Base-by-base conservation (phyloP, 257 asterid species). In the Buddleja alternifolia region DNA sequence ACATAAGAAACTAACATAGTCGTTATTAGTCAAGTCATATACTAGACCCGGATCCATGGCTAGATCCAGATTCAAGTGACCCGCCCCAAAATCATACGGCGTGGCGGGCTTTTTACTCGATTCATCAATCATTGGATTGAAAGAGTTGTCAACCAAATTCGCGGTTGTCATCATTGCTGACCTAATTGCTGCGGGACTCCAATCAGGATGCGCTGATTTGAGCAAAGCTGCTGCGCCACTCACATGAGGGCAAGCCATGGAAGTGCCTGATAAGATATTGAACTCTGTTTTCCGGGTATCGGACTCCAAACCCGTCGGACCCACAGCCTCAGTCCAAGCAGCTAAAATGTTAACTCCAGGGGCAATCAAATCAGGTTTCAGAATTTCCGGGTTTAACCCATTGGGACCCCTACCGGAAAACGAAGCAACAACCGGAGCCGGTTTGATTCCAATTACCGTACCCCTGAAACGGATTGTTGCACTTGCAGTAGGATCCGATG, bases 121-220 rank as follows among this genome's bases (percentile, higher is more conserved):
- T 32, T 90, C 96, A 16, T 90, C 96, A 0, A 67, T 8, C 92
- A 88, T 85, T 0, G 82, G 80, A 0, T 74, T 75, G 37, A 77
- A 39, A 4, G 73, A 61, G 66, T 90, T 88, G 55, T 86, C 90
- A 6, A 55, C 44, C 6, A 70, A 19, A 63, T 39, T 83, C 2
- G 97, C 92, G 0, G 97, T 90, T 12, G 97, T 90, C 94, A 90
- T 90, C 94, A 90, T 88, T 0, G 97, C 97, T 0, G 97, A 90
- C 29, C 96, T 71, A 19, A 90, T 86, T 0, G 93, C 94, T 0
- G 96, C 97, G 0, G 97, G 97, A n/a, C 85, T 81, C 97, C 97
- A 88, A 66, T 90, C 94, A 4, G 97, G 96, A 57, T 90, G 97
- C 0, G 97, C 92, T 0, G 97, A 90, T 76, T 88, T 90, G 3